Percentiles rank a stretch among this genome's conserved stretches.
These are phyloP conservation scores for Prosopis cineraria DNA, from an alignment of 306 rosid genomes.

Conservation along the genomic window DNA sequence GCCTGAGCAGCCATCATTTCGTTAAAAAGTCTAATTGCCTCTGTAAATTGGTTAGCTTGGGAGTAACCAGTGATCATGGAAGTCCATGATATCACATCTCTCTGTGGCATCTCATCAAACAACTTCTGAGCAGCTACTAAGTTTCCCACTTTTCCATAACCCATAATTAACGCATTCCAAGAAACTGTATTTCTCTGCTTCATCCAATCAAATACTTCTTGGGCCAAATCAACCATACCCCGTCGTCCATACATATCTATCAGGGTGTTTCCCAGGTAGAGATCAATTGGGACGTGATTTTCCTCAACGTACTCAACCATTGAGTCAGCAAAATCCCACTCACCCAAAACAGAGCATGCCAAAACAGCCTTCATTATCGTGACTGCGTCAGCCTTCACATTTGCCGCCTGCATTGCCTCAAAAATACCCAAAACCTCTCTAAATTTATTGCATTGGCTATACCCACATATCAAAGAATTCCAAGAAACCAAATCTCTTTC, in stretches of 20 bases:
- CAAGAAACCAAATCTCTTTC: conserved; percentile 84
- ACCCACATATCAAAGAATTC: conserved; percentile 86
- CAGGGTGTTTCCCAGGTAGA: conserved; percentile 77
- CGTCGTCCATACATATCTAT: conserved; percentile 80
- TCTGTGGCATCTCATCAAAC: conserved; percentile 61
- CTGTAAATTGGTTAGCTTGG: conserved; percentile 59
- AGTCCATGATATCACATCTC: conserved; percentile 88
- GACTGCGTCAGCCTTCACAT: conserved; percentile 66
- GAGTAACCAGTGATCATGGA: conserved; percentile 75
- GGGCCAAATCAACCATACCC: conserved; percentile 53
- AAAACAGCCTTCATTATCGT: conserved; percentile 75
- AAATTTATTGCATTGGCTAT: conserved; percentile 52
- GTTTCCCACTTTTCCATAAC: conserved; percentile 59
- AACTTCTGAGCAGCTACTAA: conserved; percentile 52
- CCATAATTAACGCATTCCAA: conserved; percentile 78
- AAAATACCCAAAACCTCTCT: conserved; percentile 66
- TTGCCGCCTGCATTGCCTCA: conserved; percentile 48
- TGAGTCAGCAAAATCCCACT: conserved; percentile 59
- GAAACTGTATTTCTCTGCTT: conserved; percentile 62
- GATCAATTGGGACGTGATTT: conserved; percentile 51
- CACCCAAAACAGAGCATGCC: conserved; percentile 62
- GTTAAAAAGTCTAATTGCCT: conserved; percentile 70
- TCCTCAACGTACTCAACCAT: conserved; percentile 63
- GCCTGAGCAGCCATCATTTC: conserved; percentile 82
- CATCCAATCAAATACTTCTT: conserved; percentile 69